Conservation (phyloP, 257 asterid genomes). For the Gentiana straminea region DNA sequence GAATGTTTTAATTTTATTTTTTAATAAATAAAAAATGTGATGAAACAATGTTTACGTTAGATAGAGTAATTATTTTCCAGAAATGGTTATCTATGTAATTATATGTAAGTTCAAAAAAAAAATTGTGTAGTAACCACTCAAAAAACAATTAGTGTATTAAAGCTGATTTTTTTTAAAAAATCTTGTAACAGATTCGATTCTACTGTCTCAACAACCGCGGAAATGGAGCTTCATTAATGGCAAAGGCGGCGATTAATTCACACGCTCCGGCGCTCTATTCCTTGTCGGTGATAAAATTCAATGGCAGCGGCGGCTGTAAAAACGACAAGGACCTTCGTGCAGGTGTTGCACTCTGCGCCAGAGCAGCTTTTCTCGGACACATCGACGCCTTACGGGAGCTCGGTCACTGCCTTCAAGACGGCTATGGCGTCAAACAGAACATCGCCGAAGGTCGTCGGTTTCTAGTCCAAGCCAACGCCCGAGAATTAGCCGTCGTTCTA, state of each 20-base stretch:
- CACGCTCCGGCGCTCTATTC: conserved; percentile 87
- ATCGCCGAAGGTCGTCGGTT: conserved; percentile 68
- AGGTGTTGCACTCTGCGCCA: conserved; percentile 81
- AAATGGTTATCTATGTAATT: too few species aligned
- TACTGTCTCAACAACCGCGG: conserved; percentile 69
- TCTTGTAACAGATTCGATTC: conserved; percentile 55
- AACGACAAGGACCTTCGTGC: conserved; percentile 73
- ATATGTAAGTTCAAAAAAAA: too few species aligned
- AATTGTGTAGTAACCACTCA: too few species aligned
- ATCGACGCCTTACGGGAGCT: conserved; percentile 88
- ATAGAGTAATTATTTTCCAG: too few species aligned
- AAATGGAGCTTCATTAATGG: conserved; percentile 82
- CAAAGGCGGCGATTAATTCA: conserved; percentile 76
- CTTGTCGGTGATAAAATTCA: conserved; percentile 70
- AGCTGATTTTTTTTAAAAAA: too few species aligned
- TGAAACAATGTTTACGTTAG: too few species aligned
- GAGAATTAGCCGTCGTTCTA: conserved; percentile 61
- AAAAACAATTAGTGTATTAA: too few species aligned
- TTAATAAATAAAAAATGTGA: too few species aligned
- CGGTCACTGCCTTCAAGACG: conserved; percentile 92
- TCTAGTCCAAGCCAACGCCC: conserved; percentile 78
- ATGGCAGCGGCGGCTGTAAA: conserved; percentile 90
- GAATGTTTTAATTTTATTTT: too few species aligned
- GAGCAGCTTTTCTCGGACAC: conserved; percentile 77
- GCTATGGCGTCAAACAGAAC: conserved; percentile 79